Conservation (phyloP, 2,329 filamentous ascomycete genomes). For the Parascedosporium putredinis region DNA sequence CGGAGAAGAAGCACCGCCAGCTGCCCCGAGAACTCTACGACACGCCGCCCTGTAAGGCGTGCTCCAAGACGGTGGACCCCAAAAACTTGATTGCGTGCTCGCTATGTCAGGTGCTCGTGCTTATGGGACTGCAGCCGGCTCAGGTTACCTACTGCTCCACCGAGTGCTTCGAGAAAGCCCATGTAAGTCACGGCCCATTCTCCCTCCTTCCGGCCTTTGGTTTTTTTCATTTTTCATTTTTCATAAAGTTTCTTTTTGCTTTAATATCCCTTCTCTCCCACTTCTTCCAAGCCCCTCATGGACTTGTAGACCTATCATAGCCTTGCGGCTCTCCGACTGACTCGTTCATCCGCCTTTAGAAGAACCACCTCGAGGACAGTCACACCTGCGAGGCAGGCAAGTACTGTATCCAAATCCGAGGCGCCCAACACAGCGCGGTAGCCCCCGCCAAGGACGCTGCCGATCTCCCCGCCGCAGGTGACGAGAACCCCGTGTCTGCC, state of each 20-base stretch:
- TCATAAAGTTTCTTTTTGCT: too few species aligned
- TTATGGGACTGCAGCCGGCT: constrained; percentile 24
- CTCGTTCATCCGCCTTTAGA: background rate
- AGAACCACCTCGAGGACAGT: constrained; percentile 6
- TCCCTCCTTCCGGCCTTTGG: too few species aligned
- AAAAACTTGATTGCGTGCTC: constrained; percentile 31
- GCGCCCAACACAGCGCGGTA: background rate
- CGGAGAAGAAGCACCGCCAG: constrained; percentile 23
- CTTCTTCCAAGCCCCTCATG: too few species aligned
- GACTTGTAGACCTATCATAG: too few species aligned
- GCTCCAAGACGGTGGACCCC: constrained; percentile 22
- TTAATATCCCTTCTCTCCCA: too few species aligned
- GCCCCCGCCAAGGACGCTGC: background rate
- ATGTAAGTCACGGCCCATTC: too few species aligned
- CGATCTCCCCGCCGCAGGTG: too few species aligned
- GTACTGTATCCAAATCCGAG: constrained; percentile 8
- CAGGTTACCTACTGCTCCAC: constrained; percentile 35
- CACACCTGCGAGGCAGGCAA: constrained; percentile 12
- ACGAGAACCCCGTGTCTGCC: background rate
- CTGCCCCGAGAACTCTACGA: constrained; percentile 24
- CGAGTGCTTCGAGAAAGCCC: constrained; percentile 27
- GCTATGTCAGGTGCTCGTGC: constrained; percentile 31
- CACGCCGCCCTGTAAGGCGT: constrained; percentile 29
- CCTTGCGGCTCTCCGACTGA: too few species aligned
- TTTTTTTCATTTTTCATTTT: background rate